Percentiles rank a stretch among this genome's conserved stretches.
These are phyloP conservation scores for Ophiognomonia clavigignenti-juglandacearum DNA, from an alignment of 2,329 filamentous ascomycete species.

Conservation along the genomic window DNA sequence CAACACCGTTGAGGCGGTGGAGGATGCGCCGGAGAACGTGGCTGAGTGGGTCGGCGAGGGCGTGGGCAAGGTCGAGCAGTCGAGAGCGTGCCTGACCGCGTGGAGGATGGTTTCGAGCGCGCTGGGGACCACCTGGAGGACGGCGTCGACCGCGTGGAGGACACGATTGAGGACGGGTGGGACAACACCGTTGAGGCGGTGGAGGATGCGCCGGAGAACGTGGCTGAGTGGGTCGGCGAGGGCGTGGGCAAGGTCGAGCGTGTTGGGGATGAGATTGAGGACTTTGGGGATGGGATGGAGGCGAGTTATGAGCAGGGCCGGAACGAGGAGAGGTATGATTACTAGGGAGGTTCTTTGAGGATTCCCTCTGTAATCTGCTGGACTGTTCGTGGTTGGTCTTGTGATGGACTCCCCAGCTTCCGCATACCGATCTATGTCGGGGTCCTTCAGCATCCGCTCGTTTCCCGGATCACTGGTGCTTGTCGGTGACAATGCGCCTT, in stretches of 20 bases:
- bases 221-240: constrained; percentile 6
- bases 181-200: constrained; percentile 9
- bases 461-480: too few species aligned
- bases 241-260: constrained; percentile 11
- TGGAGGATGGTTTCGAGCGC: constrained; percentile 4
- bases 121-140: constrained; percentile 4
- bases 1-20: constrained; percentile 8
- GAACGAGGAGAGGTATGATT: constrained; percentile 12
- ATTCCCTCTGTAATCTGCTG: background rate
- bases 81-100: constrained; percentile 3
- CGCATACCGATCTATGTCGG: too few species aligned
- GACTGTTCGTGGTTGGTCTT: too few species aligned
- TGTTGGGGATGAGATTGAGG: constrained; percentile 4
- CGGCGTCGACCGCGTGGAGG: constrained; percentile 14
- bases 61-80: constrained; percentile 11
- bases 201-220: constrained; percentile 11
- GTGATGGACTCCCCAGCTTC: too few species aligned
- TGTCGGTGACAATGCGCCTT: too few species aligned
- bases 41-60: constrained; percentile 7
- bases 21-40: constrained; percentile 10
- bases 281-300: constrained; percentile 2
- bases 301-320: constrained; percentile 11
- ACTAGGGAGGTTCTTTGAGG: background rate
- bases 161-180: constrained; percentile 21
- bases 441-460: too few species aligned